Percentiles rank a stretch among this genome's conserved stretches.
Evolutionary conservation across 176 grass and related monocot genomes (phyloP).

Genomic region (Juncus inflexus): DNA sequence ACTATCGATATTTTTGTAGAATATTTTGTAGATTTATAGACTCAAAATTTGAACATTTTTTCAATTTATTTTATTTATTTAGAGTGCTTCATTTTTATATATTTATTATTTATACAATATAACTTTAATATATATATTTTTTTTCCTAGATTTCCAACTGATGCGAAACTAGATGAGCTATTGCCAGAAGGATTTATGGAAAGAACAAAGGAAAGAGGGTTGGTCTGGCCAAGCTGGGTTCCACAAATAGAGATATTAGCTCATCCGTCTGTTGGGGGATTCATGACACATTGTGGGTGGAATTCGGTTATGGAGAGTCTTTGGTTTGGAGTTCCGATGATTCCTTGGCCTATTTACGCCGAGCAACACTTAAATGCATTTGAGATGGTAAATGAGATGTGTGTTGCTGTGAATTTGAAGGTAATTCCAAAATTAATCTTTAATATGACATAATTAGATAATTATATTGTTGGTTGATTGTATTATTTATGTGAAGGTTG

Average conservation of each 20-base stretch:
- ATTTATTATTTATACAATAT: neutral
- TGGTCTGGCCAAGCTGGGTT: conserved; percentile 20
- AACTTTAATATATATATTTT: neutral
- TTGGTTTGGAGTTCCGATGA: conserved; percentile 21
- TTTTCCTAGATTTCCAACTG: neutral
- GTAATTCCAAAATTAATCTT: no score
- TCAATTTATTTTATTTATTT: no score
- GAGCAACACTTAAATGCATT: conserved; percentile 28
- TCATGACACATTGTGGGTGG: conserved; percentile 25
- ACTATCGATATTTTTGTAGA: no score
- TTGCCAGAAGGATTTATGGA: conserved; percentile 17
- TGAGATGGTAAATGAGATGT: conserved; percentile 14
- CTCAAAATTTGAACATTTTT: no score
- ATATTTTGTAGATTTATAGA: no score
- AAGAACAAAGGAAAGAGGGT: conserved; percentile 13
- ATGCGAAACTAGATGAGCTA: conserved; percentile 18
- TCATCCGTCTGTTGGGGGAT: conserved; percentile 5
- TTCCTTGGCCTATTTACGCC: conserved; percentile 18
- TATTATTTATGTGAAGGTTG: neutral
- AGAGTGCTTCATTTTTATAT: no score
- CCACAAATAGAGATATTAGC: conserved; percentile 1
- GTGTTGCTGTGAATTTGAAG: neutral
- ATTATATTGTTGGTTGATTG: no score
- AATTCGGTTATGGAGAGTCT: conserved; percentile 18
- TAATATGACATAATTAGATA: no score